Base-by-base conservation (phyloP, 2,329 filamentous ascomycete species). In the Pyricularia pennisetigena region DNA sequence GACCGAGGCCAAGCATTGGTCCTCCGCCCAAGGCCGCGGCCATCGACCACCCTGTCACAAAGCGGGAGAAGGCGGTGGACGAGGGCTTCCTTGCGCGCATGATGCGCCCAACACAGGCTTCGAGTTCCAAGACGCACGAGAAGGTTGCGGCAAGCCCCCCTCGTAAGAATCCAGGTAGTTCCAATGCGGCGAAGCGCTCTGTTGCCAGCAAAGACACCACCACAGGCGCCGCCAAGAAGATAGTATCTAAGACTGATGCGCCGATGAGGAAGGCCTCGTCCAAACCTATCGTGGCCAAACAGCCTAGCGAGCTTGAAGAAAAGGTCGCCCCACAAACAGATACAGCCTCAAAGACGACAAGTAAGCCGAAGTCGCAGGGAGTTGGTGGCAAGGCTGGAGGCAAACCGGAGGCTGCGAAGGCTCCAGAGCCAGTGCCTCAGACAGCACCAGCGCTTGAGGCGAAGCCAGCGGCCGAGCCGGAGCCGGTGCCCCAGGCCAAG, bases 61-160 rank as follows among this genome's bases (percentile, higher is more conserved):
- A 83, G 72, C 81, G 82, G 70, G 80, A 84, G 29, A 82, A 81
- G 64, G 84, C 85, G 23, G 82, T 90, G 1, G 89, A 92, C 71
- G 88, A 91, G 71, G 79, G 87, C 16, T 94, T 94, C 78, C 79
- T 94, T 29, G 90, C 90, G n/a, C 86, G 91, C 67, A 93, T 94
- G 90, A 93, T 90, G 87, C 83, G 90, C 59, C 91, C 91, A 2
- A 94, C 91, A 0, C 85, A 89, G 63, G 82, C 86, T 0, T 92
- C 88, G 5, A 84, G 88, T 9, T 88, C 83, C 71, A 93, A 92
- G 78, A 84, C 85, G 0, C 80, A 85, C 2, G 89, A 91, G 5
- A 92, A 91, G 78, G 76, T 75, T 0, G 71, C 78, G 0, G 59
- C 59, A 28, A 85, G 84, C 0, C 84, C 85, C 2, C 84, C 85